Conservation (phyloP, 129 eudicot species). For the Chrysanthemum seticuspe region DNA sequence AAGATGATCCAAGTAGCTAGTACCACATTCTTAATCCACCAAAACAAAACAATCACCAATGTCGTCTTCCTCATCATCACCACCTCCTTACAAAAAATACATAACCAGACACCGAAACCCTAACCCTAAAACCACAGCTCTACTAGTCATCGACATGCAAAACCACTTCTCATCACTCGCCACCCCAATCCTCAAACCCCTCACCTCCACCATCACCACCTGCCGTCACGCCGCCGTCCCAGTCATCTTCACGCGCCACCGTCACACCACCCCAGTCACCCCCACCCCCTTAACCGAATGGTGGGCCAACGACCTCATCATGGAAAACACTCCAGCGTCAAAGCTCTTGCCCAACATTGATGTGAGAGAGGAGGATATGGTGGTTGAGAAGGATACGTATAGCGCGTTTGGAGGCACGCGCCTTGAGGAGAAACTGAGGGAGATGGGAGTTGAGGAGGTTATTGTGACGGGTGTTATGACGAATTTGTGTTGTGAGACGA, state of each 20-base stretch:
- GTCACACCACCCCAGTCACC: slow-evolving; percentile 66
- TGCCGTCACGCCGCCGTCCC: slow-evolving; percentile 73
- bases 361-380: slow-evolving; percentile 38
- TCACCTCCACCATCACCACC: slow-evolving; percentile 62
- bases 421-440: slow-evolving; percentile 61
- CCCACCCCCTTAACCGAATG: slow-evolving; percentile 73
- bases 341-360: slow-evolving; percentile 55
- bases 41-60: no score
- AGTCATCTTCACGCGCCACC: slow-evolving; percentile 89
- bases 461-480: slow-evolving; percentile 94
- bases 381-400: slow-evolving; percentile 77
- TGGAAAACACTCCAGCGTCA: slow-evolving; percentile 66
- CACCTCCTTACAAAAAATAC: slow-evolving; percentile 46
- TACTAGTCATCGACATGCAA: slow-evolving; percentile 83
- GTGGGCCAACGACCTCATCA: slow-evolving; percentile 76
- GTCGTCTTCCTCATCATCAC: slow-evolving; percentile 3
- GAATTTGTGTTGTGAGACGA: slow-evolving; percentile 86
- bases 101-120: slow-evolving; percentile 62
- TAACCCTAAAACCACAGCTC: slow-evolving; percentile 54
- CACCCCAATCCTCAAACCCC: slow-evolving; percentile 49
- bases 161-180: slow-evolving; percentile 73
- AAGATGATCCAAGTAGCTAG: no score
- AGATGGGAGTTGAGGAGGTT: slow-evolving; percentile 81
- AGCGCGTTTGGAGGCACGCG: slow-evolving; percentile 71
- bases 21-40: background rate